A percentile compares a stretch with the other conserved stretches of the same genome.
Conservation (phyloP, 495 filamentous ascomycete genomes). For the Podospora anserina region DNA sequence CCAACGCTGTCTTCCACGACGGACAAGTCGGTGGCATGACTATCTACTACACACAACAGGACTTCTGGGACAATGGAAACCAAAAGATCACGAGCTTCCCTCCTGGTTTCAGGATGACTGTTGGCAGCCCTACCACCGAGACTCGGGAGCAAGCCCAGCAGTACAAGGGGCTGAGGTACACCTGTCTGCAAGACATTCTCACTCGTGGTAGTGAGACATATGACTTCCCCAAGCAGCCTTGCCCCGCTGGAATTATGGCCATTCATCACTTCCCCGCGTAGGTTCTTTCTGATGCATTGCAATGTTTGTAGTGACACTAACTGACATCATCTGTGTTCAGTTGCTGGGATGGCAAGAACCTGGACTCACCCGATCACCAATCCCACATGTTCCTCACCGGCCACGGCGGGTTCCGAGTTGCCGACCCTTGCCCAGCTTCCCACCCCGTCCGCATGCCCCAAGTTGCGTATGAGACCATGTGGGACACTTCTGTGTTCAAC, state of each 20-base stretch:
- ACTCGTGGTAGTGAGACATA: conserved; percentile 36
- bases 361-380: conserved; percentile 38
- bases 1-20: conserved; percentile 22
- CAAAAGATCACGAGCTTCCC: conserved; percentile 44
- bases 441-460: conserved; percentile 41
- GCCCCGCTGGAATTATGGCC: conserved; percentile 41
- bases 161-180: conserved; percentile 41
- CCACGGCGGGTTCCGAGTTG: conserved; percentile 32
- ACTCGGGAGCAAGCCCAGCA: conserved; percentile 32
- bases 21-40: conserved; percentile 39
- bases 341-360: conserved; percentile 35
- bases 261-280: conserved; percentile 43
- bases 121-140: conserved; percentile 54
- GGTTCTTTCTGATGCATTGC: conserved; percentile 21
- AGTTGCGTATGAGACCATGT: conserved; percentile 42
- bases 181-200: conserved; percentile 33
- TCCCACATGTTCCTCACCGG: conserved; percentile 40
- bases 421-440: conserved; percentile 30
- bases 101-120: conserved; percentile 68
- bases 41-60: conserved; percentile 42
- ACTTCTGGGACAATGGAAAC: conserved; percentile 38
- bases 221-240: conserved; percentile 33
- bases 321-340: conserved; percentile 10
- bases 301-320: background rate
- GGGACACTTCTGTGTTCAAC: conserved; percentile 41